A percentile compares a stretch with the other conserved stretches of the same genome.
phyloP scores from a whole-genome alignment of 768 basidiomycete genomes.

The Boletus tomentosulus region DNA sequence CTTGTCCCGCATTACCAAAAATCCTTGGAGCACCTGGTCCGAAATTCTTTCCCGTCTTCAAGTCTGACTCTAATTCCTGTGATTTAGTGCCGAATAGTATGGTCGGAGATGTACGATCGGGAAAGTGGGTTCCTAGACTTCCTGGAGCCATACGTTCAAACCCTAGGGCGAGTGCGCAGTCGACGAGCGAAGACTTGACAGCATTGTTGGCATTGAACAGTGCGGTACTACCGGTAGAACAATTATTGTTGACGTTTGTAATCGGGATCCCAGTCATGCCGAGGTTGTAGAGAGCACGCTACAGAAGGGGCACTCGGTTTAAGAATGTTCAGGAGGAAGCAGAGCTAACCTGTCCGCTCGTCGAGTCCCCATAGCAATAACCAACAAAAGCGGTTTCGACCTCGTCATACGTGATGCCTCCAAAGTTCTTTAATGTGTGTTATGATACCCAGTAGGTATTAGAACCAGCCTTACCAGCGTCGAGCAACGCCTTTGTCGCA shows the following conservation, averaged over 20 bases:
- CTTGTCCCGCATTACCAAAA: slow-evolving; percentile 69
- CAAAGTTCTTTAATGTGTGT: not conserved
- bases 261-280: slow-evolving; percentile 83
- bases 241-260: slow-evolving; percentile 86
- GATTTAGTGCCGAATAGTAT: slow-evolving; percentile 41
- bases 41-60: slow-evolving; percentile 50
- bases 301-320: not conserved
- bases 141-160: slow-evolving; percentile 85
- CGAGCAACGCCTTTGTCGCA: slow-evolving; percentile 79
- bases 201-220: slow-evolving; percentile 69
- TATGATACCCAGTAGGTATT: not conserved
- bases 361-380: slow-evolving; percentile 78
- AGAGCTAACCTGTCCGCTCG: slow-evolving; percentile 60
- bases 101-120: slow-evolving; percentile 48
- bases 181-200: slow-evolving; percentile 64
- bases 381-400: slow-evolving; percentile 74
- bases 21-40: slow-evolving; percentile 70
- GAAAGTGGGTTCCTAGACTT: slow-evolving; percentile 63
- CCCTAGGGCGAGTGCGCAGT: slow-evolving; percentile 78
- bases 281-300: slow-evolving; percentile 79
- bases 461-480: slow-evolving; percentile 50
- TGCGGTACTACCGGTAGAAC: slow-evolving; percentile 77
- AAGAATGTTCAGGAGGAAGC: not conserved
- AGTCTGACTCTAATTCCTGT: slow-evolving; percentile 44
- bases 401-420: slow-evolving; percentile 79